Base-by-base conservation (phyloP, 2,329 filamentous ascomycete genomes). In the Fusarium algeriense region DNA sequence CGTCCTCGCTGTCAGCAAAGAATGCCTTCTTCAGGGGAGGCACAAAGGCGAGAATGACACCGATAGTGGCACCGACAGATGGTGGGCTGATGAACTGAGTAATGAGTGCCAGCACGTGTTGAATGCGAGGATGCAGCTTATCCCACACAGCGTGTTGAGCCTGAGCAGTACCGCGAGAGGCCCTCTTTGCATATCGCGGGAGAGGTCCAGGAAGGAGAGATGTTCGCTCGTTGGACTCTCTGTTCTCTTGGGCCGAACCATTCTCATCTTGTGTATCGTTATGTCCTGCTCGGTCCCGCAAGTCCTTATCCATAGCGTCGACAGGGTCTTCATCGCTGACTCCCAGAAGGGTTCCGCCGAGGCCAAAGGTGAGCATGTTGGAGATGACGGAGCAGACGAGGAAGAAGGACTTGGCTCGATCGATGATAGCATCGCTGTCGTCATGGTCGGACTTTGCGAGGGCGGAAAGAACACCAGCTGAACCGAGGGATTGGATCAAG, bases 321-420 rank as follows among this genome's bases (percentile, higher is more conserved):
- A 70, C 66, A 10, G 67, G 67, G 20, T 70, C 66, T 9, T 70
- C 61, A 8, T 70, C 67, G 6, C 53, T 57, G 30, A 61, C 60
- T 11, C 67, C 67, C 14, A 70, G 67, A 9, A 70, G 67, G 15
- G 44, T 56, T 34, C 67, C 67, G 4, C 67, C 67, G 6, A 70
- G 52, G 11, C 67, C 67, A 32, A 70, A 70, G 8, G 67, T 70
- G 20, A 70, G 55, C 67, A 70, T 70, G 23, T 70, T 70, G 38
- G 67, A 70, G 26, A 70, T 34, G 30, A 70, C 67, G n/a, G 67
- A 70, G 26, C 61, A 70, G 37, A 70, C 67, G 8, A 70, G 67
- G 23, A 70, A 70, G 43, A 67, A 70, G 11, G 67, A 70, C 38
- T 70, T 70, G 46, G 67, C 61, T 41, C 67, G 67, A 8, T 44